Base-by-base conservation (phyloP, 2,329 filamentous ascomycete genomes). In the Cercospora berteroae region DNA sequence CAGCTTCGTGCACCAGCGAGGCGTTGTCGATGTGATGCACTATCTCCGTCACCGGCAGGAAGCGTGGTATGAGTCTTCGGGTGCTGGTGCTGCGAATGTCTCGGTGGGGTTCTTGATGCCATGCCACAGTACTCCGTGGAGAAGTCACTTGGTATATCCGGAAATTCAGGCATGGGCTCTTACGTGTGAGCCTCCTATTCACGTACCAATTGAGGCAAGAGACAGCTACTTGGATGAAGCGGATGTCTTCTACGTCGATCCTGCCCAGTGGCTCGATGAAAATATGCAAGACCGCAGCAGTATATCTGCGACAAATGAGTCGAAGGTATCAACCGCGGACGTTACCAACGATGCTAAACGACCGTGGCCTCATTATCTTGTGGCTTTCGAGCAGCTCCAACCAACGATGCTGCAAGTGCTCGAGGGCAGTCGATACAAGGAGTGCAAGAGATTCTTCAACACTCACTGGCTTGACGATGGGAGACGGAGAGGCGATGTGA, bases 41-140 rank as follows among this genome's bases (percentile, higher is more conserved):
- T 93, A 90, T 78, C 85, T 99, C 58, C 90, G 94, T n/a, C 78
- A 83, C 48, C 86, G 92, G 16, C 74, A 75, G 31, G 70, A 73
- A 62, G 56, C 71, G n/a, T 72, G 70, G 67, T 71, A 71, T 7
- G 60, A 61, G 71, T 8, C 57, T 50, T 69, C 29, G 60, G 39
- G 29, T 20, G 16, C 29, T 18, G 67, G 50, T 8, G 20, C 44
- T 3, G 64, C 55, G 18, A 78, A 74, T 67, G 84, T 85, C 29
- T 85, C 85, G 3, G 82, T 89, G 36, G 90, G 90, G 20, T 97
- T 98, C 80, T 85, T 99, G 25, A 96, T 94, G 86, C 95, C 95
- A 9, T 99, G 95, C 81, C 95, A 99, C 83, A 92, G 91, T 71
- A 98, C 94, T 0, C 94, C 95, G 2, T 98, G 95, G 94, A 90